phyloP scores from a whole-genome alignment of 169 alveolate genomes.

The Eimeria necatrix region DNA sequence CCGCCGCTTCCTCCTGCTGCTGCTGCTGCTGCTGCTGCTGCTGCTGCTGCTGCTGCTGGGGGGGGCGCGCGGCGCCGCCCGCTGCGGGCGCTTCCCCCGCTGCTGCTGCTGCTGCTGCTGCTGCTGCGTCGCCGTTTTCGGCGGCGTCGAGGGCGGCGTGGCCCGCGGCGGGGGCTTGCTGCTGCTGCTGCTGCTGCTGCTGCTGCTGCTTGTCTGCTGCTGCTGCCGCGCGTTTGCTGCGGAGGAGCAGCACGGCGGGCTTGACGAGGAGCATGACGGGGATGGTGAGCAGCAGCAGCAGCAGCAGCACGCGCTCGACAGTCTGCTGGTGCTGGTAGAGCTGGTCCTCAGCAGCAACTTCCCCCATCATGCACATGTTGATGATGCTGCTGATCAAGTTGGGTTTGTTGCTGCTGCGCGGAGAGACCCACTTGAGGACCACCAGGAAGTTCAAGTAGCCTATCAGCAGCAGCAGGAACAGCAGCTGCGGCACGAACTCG shows the following conservation, averaged over 20 bases:
- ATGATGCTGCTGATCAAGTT: conserved; percentile 98
- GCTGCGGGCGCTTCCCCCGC: neutral
- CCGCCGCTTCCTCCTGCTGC: conserved; percentile 81
- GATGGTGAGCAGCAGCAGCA: conserved; percentile 92
- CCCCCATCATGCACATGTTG: conserved; percentile 94
- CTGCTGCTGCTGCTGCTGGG: neutral
- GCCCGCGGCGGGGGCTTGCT: neutral
- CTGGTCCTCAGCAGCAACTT: conserved; percentile 86
- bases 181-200: neutral
- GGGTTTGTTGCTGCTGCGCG: conserved; percentile 92
- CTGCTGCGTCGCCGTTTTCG: neutral
- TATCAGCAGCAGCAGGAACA: conserved; percentile 95
- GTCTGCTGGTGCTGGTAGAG: conserved; percentile 86
- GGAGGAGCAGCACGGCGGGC: conserved; percentile 89
- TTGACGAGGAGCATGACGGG: conserved; percentile 98
- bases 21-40: conserved; percentile 73
- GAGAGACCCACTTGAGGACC: conserved; percentile 96
- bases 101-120: neutral
- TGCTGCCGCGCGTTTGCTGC: neutral
- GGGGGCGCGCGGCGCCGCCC: neutral
- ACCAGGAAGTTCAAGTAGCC: conserved; percentile 98
- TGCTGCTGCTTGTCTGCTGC: neutral
- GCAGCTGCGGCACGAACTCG: conserved; percentile 98
- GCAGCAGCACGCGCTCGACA: conserved; percentile 89
- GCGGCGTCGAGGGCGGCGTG: neutral